phyloP scores from a whole-genome alignment of 2,329 filamentous ascomycete genomes.

The Ciborinia camelliae region DNA sequence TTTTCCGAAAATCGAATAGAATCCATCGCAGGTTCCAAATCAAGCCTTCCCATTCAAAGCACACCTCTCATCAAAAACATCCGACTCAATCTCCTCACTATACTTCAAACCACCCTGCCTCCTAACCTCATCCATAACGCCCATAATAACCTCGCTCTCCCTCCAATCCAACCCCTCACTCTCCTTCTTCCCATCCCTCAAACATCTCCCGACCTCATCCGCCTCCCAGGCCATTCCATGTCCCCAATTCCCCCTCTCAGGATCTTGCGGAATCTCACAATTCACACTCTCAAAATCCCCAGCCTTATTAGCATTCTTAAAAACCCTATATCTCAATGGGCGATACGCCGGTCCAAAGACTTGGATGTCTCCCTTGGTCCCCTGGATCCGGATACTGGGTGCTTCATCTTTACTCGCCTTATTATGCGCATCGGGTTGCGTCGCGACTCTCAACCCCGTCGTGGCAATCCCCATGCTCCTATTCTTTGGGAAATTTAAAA shows the following conservation, averaged over 20 bases:
- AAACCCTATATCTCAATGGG: slow-evolving; percentile 51
- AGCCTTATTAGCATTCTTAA: slow-evolving; percentile 39
- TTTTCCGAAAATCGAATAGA: neutral
- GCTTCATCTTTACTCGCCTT: slow-evolving; percentile 48
- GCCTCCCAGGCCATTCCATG: slow-evolving; percentile 71
- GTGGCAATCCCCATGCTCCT: slow-evolving; percentile 60
- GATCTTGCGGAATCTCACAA: slow-evolving; percentile 44
- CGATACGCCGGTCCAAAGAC: slow-evolving; percentile 57
- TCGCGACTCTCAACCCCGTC: slow-evolving; percentile 48
- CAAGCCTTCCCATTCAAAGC: slow-evolving; percentile 48
- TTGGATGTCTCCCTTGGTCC: slow-evolving; percentile 64
- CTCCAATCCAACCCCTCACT: slow-evolving; percentile 55
- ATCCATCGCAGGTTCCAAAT: neutral
- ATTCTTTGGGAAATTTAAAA: slow-evolving; percentile 57
- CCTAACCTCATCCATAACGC: slow-evolving; percentile 46
- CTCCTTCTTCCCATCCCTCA: slow-evolving; percentile 61
- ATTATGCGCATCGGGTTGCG: slow-evolving; percentile 46
- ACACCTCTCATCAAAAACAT: slow-evolving; percentile 57
- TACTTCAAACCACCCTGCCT: slow-evolving; percentile 54
- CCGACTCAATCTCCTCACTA: slow-evolving; percentile 61
- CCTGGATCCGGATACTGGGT: slow-evolving; percentile 60
- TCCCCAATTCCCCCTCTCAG: slow-evolving; percentile 41
- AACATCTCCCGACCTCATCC: slow-evolving; percentile 61
- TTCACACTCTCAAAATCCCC: slow-evolving; percentile 35
- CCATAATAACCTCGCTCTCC: slow-evolving; percentile 65